A percentile compares a stretch with the other conserved stretches of the same genome.
These are phyloP conservation scores for Entophlyctis helioformis DNA, from an alignment of 192 early-diverging fungal species.

Conservation along the genomic window DNA sequence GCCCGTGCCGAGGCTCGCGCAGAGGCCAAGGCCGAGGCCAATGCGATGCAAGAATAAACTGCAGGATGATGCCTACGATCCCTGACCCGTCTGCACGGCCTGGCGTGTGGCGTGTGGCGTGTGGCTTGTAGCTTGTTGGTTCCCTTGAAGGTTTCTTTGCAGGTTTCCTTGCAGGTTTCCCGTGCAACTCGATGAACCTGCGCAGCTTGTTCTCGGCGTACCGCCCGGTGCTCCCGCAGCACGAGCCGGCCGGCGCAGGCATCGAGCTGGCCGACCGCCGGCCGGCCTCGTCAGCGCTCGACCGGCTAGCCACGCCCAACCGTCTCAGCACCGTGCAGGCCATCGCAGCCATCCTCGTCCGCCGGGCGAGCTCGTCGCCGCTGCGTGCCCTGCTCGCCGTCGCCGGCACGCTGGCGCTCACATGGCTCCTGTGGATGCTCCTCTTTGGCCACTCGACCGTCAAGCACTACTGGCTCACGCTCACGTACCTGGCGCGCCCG, in stretches of 20 bases:
- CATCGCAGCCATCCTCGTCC: neutral
- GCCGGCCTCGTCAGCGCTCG: neutral
- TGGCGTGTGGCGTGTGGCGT: no score
- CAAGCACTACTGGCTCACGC: neutral
- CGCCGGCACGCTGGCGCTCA: neutral
- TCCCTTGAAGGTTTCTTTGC: neutral
- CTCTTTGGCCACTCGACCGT: neutral
- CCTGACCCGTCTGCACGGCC: conserved; percentile 3
- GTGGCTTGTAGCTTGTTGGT: no score
- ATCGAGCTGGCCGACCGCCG: neutral
- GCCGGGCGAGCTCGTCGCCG: neutral
- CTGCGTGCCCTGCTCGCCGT: neutral
- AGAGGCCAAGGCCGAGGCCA: neutral
- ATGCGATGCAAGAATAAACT: neutral
- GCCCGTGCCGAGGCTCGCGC: neutral
- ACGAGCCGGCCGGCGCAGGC: no score
- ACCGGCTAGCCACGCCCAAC: conserved; percentile 1
- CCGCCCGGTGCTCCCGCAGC: no score
- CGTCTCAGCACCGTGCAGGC: neutral
- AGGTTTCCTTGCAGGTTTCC: no score
- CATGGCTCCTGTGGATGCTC: neutral
- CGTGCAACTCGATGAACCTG: no score
- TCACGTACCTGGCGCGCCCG: conserved; percentile 25
- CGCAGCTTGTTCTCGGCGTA: no score
- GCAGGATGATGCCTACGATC: neutral